Evolutionary conservation across 352 stramenopile genomes (phyloP), one percentile per base, ranked within the genome.

Genomic region (Saprolegnia parasitica): DNA sequence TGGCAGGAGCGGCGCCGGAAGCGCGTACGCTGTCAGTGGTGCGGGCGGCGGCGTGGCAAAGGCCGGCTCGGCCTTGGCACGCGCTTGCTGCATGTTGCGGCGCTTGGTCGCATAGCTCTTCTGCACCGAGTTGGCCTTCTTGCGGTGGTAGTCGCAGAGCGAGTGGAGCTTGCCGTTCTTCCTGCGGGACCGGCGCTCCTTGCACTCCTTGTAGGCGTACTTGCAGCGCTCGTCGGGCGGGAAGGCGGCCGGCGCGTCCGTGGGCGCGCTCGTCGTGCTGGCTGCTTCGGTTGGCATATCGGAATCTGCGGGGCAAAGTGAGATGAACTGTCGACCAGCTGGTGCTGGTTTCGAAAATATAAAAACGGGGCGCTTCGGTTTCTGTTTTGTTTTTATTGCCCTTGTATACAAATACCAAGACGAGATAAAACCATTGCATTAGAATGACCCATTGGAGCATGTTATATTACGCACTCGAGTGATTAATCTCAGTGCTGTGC

Each of bases 141-240:
- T 45, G 50, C 73, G 73, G 32, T 78, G 73, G 54, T 71, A 68
- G 40, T 78, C 71, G 35, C 73, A 78, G 35, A 78, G 63, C 20
- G 66, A 73, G 70, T 78, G 71, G 37, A 74, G 62, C 46, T 68
- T 71, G 37, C 73, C 73, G 21, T 73, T 78, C 39, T 67, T 72
- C 20, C 73, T 74, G 16, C 57, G 46, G 10, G 68, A 72, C 23
- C 73, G 64, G 26, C 47, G 35, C 39, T 68, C 60, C 55, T 57
- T 70, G 61, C 72, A 77, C 47, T 73, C 65, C 64, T 75, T 77
- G 40, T 72, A 68, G 42, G 62, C 66, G 55, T 77, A 77, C 13
- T 57, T 49, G 42, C 72, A 77, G 24, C 64, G 72, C 1, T 61
- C 15, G 50, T 70, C 63, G 4, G 45, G 8, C 5, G 63, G 63